Evolutionary conservation across 2,329 filamentous ascomycete genomes (phyloP), one percentile per base, ranked within the genome.

Genomic region (Xylaria sp.): DNA sequence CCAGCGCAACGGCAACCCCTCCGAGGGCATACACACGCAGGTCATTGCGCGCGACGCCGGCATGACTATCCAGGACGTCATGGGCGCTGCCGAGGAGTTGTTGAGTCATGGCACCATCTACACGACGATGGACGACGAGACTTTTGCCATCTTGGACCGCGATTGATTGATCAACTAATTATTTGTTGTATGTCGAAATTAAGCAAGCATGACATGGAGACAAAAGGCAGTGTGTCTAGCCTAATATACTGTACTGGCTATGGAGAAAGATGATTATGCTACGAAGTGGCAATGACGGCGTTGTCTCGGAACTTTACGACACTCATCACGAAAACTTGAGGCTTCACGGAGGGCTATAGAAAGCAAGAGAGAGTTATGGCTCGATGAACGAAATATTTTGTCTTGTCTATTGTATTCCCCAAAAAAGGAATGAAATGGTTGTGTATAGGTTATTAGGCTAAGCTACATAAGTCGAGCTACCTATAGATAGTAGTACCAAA

Each of bases 111-210:
- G 94, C 34, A 78, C 93, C 74, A 93, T 97, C 72, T 99, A 93
- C 82, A 93, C 93, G 32, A 99, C 97, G 9, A 87, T 97, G 6
- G 94, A 98, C 81, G 95, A 98, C 76, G 87, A 93, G 80, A 98
- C 95, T 0, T 98, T 93, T 91, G 93, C 93, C 51, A 84, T 97
- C 71, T 83, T 98, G 69, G 93, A 97, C 67, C 88, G 68, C 12
- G 74, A 76, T 39, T 53, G 24, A n/a, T 30, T 14, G 14, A 3
- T n/a, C n/a, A n/a, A 27, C 24, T 27, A 27, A 27, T 53, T 5
- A 21, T 11, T 30, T 14, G 12, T 11, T 17, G 32, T 36, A 19
- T 50, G 11, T 11, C 19, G 5, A 36, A 42, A 51, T 24, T 8
- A 55, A 60, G n/a, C 21, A 50, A 24, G 9, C 8, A 24, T 50